Evolutionary conservation across 139 green algal species (phyloP), one percentile per base, ranked within the genome.

Genomic region (Diplosphaera chodatii): DNA sequence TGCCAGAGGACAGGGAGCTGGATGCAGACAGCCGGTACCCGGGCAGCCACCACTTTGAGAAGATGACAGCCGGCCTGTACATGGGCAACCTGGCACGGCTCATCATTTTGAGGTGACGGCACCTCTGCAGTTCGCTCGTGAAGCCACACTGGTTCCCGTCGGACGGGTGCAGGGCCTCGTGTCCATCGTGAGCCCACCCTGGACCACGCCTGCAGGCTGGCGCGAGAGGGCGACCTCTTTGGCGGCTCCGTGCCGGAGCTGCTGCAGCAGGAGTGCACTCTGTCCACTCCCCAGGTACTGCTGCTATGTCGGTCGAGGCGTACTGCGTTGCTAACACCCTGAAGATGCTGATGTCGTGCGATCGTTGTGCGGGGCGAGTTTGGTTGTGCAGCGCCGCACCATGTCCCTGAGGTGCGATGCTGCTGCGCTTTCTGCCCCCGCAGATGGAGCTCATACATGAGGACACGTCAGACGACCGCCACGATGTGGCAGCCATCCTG

Each of bases 61-160:
- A 98, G 83, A 73, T 96, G 71, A 89, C 22, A 96, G 31, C 73
- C 10, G 93, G 93, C 8, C 85, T 97, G 82, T 97, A 92, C 77
- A 78, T 97, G 55, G 93, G 93, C 0, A 92, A 97, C 67, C 75
- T 93, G 15, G 89, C 87, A 15, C 80, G 92, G 16, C 82, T 85
- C 68, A 77, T 94, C 25, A 72, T 97, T 72, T 71, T 92, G 1
- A 76, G 74, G 40, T 82, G 48, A 3, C n/a, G n/a, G n/a, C n/a
- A n/a, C n/a, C n/a, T n/a, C n/a, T n/a, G n/a, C n/a, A n/a, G n/a
- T n/a, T n/a, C n/a, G n/a, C n/a, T n/a, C n/a, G n/a, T n/a, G n/a
- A n/a, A n/a, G n/a, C n/a, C n/a, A n/a, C n/a, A n/a, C n/a, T n/a
- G n/a, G n/a, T n/a, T n/a, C n/a, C n/a, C n/a, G n/a, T n/a, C n/a